phyloP scores from a whole-genome alignment of 306 rosid genomes.

The Vigna nakashimae region DNA sequence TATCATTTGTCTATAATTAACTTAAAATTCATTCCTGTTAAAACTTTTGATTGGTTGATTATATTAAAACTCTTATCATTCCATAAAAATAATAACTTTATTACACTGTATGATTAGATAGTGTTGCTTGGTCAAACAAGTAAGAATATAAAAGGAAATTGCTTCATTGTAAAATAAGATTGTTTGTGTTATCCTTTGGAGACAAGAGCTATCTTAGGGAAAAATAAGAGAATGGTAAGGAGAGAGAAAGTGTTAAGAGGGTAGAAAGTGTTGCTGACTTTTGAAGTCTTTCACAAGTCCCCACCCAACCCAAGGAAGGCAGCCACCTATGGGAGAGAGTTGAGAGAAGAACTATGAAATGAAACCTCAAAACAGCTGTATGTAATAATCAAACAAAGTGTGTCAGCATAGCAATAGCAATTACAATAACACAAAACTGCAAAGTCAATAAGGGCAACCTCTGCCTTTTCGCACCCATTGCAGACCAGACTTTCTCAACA shows the following conservation, averaged over 20 bases:
- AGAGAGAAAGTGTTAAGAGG: constrained; percentile 22
- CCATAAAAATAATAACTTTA: background rate
- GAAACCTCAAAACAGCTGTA: constrained; percentile 60
- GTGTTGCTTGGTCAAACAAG: background rate
- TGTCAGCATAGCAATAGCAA: constrained; percentile 44
- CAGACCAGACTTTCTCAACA: constrained; percentile 50
- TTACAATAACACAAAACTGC: constrained; percentile 40
- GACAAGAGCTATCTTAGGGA: background rate
- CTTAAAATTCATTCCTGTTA: background rate
- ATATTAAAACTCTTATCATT: background rate
- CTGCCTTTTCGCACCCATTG: constrained; percentile 53
- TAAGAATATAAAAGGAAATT: background rate
- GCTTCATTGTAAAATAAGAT: background rate
- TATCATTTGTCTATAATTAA: too few relatives aligned
- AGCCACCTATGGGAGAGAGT: constrained; percentile 2
- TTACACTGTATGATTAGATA: too few relatives aligned
- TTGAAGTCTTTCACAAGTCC: constrained; percentile 47
- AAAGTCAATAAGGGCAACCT: constrained; percentile 81
- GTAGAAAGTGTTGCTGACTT: constrained; percentile 57
- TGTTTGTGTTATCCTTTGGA: constrained; percentile 22
- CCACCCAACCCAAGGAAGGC: background rate
- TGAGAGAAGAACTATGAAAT: constrained; percentile 42
- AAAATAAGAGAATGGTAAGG: background rate
- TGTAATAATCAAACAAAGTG: constrained; percentile 46
- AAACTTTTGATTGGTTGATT: background rate